These are phyloP conservation scores for Hamamelis virginiana DNA, from an alignment of 164 flowering plant genomes.

Conservation along the genomic window DNA sequence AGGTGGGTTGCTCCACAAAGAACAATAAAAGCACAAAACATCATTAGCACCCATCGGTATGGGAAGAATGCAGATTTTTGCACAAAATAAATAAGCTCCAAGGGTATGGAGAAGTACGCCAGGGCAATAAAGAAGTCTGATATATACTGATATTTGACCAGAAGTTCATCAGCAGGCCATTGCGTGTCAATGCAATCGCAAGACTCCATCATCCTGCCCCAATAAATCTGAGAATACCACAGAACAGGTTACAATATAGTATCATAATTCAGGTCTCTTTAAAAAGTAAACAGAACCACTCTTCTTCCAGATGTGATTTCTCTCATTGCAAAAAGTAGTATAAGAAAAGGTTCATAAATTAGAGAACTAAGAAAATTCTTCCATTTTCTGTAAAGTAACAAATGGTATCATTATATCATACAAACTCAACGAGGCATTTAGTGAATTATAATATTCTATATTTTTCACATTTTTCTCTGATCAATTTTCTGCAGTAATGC, in stretches of 20 bases:
- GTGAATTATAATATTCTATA: neutral
- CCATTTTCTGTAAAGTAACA: neutral
- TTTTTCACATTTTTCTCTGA: neutral
- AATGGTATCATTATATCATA: neutral
- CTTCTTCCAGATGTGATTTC: neutral
- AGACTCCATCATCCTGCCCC: constrained; percentile 41
- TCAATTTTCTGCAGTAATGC: neutral
- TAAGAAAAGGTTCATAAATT: neutral
- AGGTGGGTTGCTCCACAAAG: constrained; percentile 89
- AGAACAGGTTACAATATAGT: neutral
- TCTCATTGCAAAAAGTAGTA: neutral
- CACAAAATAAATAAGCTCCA: constrained; percentile 86
- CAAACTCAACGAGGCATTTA: neutral
- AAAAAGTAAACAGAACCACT: neutral
- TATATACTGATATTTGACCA: constrained; percentile 67
- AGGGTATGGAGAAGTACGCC: constrained; percentile 87
- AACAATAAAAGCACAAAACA: constrained; percentile 93
- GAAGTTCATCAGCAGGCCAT: constrained; percentile 55
- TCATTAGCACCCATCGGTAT: constrained; percentile 89
- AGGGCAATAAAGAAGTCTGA: constrained; percentile 69
- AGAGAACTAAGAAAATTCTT: too few relatives aligned
- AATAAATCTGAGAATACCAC: constrained; percentile 26
- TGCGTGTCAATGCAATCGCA: constrained; percentile 62
- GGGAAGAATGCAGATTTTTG: constrained; percentile 86
- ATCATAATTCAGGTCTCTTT: neutral